Conservation (phyloP, 164 flowering plant species). For the Sextonia rubra region DNA sequence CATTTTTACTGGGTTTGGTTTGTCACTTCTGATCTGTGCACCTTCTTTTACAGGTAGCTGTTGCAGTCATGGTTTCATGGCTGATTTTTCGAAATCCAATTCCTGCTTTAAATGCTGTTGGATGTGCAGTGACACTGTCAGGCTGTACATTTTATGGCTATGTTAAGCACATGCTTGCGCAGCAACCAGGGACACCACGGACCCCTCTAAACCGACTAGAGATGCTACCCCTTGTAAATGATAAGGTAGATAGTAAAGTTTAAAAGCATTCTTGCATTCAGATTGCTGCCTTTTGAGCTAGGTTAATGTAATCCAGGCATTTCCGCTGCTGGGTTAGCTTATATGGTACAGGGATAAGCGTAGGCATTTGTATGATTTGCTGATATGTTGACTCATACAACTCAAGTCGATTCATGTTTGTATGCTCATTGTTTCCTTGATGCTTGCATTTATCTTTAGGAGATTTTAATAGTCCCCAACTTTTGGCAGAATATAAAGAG, state of each 20-base stretch:
- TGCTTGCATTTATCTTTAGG: no score
- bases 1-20: no score
- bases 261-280: conserved; percentile 16
- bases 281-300: background rate
- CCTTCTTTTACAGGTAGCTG: conserved; percentile 71
- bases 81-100: conserved; percentile 85
- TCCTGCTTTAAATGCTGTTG: conserved; percentile 69
- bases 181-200: conserved; percentile 74
- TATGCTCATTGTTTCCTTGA: no score
- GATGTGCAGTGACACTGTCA: conserved; percentile 77
- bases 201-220: conserved; percentile 60
- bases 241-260: conserved; percentile 71
- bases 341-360: no score
- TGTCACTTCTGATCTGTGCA: no score
- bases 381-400: no score
- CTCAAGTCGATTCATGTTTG: no score
- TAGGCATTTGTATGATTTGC: no score
- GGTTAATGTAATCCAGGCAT: background rate
- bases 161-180: conserved; percentile 77
- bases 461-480: no score
- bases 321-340: no score
- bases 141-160: conserved; percentile 99
- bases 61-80: conserved; percentile 91
- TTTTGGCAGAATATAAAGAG: no score
- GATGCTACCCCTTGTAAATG: conserved; percentile 76